A percentile compares a stretch with the other conserved stretches of the same genome.
These are phyloP conservation scores for Polychaeton citri DNA, from an alignment of 2,329 filamentous ascomycete species.

Conservation along the genomic window DNA sequence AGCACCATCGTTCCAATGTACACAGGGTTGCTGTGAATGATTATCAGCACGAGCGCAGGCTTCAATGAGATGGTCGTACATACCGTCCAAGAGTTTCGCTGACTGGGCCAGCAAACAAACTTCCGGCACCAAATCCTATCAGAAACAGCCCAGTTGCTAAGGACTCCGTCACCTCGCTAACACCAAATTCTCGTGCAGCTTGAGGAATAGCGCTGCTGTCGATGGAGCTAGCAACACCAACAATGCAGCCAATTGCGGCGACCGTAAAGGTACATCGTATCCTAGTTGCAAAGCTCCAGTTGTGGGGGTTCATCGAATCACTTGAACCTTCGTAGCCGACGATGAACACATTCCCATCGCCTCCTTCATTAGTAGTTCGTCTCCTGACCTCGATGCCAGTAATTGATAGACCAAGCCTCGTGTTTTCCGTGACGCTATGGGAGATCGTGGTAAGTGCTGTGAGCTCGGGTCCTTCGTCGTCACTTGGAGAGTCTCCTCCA, in stretches of 20 bases:
- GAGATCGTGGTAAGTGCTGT: conserved; percentile 13
- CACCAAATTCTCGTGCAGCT: conserved; percentile 33
- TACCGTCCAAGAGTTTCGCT: conserved; percentile 29
- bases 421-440: conserved; percentile 17
- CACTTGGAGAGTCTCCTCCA: conserved; percentile 12
- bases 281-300: conserved; percentile 20
- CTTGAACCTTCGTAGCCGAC: conserved; percentile 24
- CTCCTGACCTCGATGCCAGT: conserved; percentile 25
- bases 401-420: conserved; percentile 20
- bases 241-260: conserved; percentile 34
- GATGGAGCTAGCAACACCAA: conserved; percentile 40
- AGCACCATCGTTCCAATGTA: conserved; percentile 34
- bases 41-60: conserved; percentile 12
- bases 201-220: conserved; percentile 36
- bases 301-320: conserved; percentile 25
- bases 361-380: conserved; percentile 22
- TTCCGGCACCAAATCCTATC: conserved; percentile 32
- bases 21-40: conserved; percentile 25
- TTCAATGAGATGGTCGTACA: neutral
- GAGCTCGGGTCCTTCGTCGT: conserved; percentile 13
- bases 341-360: conserved; percentile 25
- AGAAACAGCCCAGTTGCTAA: conserved; percentile 33
- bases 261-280: conserved; percentile 22
- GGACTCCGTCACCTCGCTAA: conserved; percentile 37
- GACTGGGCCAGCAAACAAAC: conserved; percentile 35